A percentile compares a stretch with the other conserved stretches of the same genome.
Evolutionary conservation across 805 yeast species (phyloP).

Genomic region (Candida arabinofermentans): DNA sequence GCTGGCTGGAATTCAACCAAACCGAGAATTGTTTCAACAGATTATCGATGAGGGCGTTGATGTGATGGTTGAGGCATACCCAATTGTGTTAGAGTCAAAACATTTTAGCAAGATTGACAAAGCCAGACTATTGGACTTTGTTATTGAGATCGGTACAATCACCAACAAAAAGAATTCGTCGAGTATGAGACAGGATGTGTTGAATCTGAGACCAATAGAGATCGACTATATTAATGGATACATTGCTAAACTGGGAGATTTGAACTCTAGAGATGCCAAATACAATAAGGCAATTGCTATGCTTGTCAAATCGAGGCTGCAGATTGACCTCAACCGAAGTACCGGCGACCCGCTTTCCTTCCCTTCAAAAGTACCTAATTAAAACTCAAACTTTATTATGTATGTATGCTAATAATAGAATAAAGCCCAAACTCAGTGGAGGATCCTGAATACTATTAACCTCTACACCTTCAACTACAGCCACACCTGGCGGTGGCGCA

Average conservation of each 20-base stretch:
- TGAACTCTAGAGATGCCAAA: slow-evolving; percentile 39
- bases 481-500: no score
- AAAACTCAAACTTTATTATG: no score
- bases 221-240: slow-evolving; percentile 83
- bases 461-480: no score
- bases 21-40: slow-evolving; percentile 32
- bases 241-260: slow-evolving; percentile 51
- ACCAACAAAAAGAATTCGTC: slow-evolving; percentile 50
- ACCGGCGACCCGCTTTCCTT: no score
- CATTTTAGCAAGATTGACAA: slow-evolving; percentile 29
- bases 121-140: slow-evolving; percentile 32
- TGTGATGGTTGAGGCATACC: slow-evolving; percentile 34
- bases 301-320: slow-evolving; percentile 39
- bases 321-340: slow-evolving; percentile 14
- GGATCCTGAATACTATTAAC: no score
- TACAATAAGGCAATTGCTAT: slow-evolving; percentile 43
- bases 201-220: slow-evolving; percentile 59
- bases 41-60: slow-evolving; percentile 44
- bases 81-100: slow-evolving; percentile 27
- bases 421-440: no score
- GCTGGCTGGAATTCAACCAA: slow-evolving; percentile 39
- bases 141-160: slow-evolving; percentile 24
- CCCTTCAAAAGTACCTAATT: no score
- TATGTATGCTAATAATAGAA: no score
- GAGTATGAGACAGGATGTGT: slow-evolving; percentile 69